Evolutionary conservation across 2,329 filamentous ascomycete species (phyloP).

Genomic region (Fusarium sp.): DNA sequence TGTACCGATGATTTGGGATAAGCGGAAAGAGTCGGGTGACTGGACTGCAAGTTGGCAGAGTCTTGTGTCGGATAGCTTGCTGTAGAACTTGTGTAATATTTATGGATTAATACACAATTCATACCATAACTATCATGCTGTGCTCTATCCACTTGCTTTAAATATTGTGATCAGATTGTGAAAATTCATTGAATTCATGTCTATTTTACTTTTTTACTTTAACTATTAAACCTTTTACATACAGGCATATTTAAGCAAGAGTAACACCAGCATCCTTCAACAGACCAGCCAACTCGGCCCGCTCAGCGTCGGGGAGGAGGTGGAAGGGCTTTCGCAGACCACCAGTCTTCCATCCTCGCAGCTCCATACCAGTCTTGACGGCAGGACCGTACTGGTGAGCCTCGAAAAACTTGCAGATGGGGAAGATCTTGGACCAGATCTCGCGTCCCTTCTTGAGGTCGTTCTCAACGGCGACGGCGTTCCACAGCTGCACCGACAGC

Average conservation of each 20-base stretch:
- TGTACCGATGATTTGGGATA: conserved; percentile 44
- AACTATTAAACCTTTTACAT: not conserved
- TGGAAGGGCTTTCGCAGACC: conserved; percentile 61
- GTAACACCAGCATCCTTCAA: conserved; percentile 53
- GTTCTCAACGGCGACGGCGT: conserved; percentile 50
- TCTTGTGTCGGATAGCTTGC: conserved; percentile 22
- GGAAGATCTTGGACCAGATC: conserved; percentile 60
- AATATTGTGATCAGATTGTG: not conserved
- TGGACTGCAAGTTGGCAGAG: conserved; percentile 46
- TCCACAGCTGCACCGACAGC: conserved; percentile 58
- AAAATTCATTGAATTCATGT: not conserved
- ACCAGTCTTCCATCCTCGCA: conserved; percentile 57
- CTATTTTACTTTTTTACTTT: conserved; percentile 14
- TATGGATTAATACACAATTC: not conserved
- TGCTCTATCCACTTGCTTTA: not conserved
- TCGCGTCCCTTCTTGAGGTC: conserved; percentile 56
- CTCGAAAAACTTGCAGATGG: conserved; percentile 62
- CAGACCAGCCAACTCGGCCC: conserved; percentile 49
- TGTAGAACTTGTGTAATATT: not conserved
- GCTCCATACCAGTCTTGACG: conserved; percentile 61
- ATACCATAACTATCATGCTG: not conserved
- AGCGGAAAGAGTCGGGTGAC: conserved; percentile 41
- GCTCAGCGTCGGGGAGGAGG: conserved; percentile 44
- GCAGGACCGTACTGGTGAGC: conserved; percentile 58
- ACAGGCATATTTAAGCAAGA: not conserved